Evolutionary conservation across 2,329 filamentous ascomycete genomes (phyloP), one percentile per base, ranked within the genome.

Genomic region (Xylariales sp.): DNA sequence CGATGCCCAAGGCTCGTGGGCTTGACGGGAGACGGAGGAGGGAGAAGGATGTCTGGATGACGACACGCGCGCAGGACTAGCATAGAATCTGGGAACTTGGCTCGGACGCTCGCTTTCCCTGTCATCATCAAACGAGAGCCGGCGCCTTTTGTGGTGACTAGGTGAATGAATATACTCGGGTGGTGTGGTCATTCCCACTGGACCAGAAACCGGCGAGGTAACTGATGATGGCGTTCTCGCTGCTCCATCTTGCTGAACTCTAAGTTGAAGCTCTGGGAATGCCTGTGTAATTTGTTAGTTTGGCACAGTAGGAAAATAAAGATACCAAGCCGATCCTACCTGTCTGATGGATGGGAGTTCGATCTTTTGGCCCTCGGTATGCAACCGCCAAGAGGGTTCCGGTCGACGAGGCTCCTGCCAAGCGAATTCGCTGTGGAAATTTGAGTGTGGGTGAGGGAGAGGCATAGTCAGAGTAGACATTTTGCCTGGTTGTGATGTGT

Each of bases 391-490:
- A 14, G 56, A 52, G 23, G 56, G 59, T 20, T 65, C 63, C 21
- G 58, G 42, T 14, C 56, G 50, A 37, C 61, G 55, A 43, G 52
- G 41, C 21, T 60, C 52, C 37, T 65, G 61, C 67, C 65, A 72
- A 14, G 56, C 48, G 23, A 59, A 59, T 21, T 66, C 61, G 36
- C 56, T 57, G 44, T 57, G 57, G 49, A 69, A 71, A 23, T 56
- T 56, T 35, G 62, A 52, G 43, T 67, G 62, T 25, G 63, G 55
- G 37, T 64, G 55, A 12, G 67, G 60, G 36, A 63, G 57, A 43
- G 67, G 54, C 58, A 72, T 73, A 44, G 68, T 62, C 49, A 74
- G 60, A 53, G 66, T 67, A 53, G 70, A 70, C 70, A 74, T 74
- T 29, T 65, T 71, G 55, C 53, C 42, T 37, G 45, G 48, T 41